phyloP scores from a whole-genome alignment of 768 basidiomycete genomes.

The Auricularia heimuer region DNA sequence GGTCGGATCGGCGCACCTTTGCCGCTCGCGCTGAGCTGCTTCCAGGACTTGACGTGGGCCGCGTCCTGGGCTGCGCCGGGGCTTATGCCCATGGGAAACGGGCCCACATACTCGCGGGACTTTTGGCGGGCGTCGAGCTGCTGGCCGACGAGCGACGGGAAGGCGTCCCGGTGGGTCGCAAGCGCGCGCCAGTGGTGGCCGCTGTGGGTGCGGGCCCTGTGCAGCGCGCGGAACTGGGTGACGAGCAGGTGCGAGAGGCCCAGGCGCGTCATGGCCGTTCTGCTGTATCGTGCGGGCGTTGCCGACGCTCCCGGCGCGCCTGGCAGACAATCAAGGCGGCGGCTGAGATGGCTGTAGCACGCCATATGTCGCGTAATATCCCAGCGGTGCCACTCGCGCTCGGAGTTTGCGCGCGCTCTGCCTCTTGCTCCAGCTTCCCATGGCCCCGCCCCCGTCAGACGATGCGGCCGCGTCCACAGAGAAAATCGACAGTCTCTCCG shows the following conservation, averaged over 20 bases:
- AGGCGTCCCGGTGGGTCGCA: not conserved
- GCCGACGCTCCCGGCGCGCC: too few species aligned
- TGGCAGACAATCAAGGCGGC: too few species aligned
- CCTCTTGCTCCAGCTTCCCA: not conserved
- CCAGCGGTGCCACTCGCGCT: not conserved
- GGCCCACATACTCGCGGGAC: slow-evolving; percentile 49
- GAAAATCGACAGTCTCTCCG: not conserved
- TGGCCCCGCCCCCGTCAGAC: not conserved
- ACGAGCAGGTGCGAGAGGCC: not conserved
- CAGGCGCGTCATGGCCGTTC: not conserved
- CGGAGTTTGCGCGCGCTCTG: not conserved
- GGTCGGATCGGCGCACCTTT: slow-evolving; percentile 44
- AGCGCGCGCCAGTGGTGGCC: not conserved
- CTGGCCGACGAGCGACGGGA: not conserved
- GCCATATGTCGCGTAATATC: too few species aligned
- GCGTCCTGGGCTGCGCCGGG: slow-evolving; percentile 43
- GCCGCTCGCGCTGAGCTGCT: slow-evolving; percentile 62
- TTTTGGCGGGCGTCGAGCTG: not conserved
- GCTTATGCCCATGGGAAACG: slow-evolving; percentile 65
- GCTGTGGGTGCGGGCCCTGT: not conserved
- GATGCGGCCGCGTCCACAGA: not conserved
- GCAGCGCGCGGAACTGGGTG: not conserved
- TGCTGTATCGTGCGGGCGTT: too few species aligned
- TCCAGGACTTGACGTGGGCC: slow-evolving; percentile 63
- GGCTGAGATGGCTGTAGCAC: too few species aligned